phyloP scores from a whole-genome alignment of 441 rosid genomes.

The Adansonia grandidieri region DNA sequence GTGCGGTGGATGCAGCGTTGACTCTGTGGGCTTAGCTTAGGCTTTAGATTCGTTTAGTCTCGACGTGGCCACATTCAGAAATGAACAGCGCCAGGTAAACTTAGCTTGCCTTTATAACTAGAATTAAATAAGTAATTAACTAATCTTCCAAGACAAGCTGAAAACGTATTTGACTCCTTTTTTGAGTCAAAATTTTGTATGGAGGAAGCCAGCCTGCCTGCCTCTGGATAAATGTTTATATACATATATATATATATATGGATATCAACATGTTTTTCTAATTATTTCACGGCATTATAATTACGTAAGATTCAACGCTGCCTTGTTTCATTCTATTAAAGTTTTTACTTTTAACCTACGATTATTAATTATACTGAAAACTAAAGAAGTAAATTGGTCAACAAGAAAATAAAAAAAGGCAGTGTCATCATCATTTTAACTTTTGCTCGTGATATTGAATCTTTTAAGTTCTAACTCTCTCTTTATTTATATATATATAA shows the following conservation, averaged over 20 bases:
- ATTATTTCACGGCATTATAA: no score
- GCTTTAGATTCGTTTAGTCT: no score
- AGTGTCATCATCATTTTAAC: background rate
- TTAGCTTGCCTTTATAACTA: background rate
- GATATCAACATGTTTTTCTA: background rate
- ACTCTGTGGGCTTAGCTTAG: background rate
- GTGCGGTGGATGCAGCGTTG: constrained; percentile 18
- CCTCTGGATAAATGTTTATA: no score
- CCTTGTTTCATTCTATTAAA: background rate
- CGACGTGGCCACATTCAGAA: background rate
- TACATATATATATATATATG: no score
- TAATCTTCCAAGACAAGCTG: background rate
- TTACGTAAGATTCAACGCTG: background rate
- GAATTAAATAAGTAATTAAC: background rate
- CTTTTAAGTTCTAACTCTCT: background rate
- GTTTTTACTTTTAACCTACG: background rate
- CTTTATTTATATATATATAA: no score
- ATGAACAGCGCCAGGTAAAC: background rate
- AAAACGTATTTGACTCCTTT: background rate
- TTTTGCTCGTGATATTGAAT: background rate
- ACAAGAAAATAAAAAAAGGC: background rate
- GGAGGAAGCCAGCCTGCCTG: background rate
- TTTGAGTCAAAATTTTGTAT: background rate
- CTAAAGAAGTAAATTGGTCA: background rate
- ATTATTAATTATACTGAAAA: background rate